These are phyloP conservation scores for Bruguiera gymnorhiza DNA, from an alignment of 345 rosid genomes.

Conservation along the genomic window DNA sequence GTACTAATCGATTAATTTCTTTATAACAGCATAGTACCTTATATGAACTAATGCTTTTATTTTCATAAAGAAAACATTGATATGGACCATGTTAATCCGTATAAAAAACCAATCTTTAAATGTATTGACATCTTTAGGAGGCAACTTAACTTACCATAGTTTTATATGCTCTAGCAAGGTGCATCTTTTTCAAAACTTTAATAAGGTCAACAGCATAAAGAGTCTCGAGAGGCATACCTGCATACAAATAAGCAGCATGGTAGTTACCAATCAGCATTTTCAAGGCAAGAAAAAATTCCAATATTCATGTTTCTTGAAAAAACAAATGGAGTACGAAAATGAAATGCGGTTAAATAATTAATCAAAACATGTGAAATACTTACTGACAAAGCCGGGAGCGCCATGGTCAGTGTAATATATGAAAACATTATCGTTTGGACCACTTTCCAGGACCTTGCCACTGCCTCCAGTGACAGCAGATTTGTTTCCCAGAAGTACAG, in stretches of 20 bases:
- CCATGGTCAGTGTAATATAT: constrained; percentile 70
- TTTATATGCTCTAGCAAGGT: constrained; percentile 35
- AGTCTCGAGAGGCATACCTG: constrained; percentile 40
- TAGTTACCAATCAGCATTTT: neutral
- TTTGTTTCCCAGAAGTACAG: constrained; percentile 53
- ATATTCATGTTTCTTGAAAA: neutral
- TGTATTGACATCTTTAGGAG: too few species aligned
- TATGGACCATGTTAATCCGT: too few species aligned
- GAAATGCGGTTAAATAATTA: neutral
- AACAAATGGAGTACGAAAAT: neutral
- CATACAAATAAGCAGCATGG: neutral
- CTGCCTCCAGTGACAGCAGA: constrained; percentile 57
- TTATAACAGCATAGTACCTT: too few species aligned
- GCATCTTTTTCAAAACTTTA: constrained; percentile 46
- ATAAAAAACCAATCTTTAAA: too few species aligned
- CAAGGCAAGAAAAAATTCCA: neutral
- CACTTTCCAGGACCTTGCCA: constrained; percentile 58
- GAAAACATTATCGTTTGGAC: constrained; percentile 52
- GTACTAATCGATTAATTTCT: too few species aligned
- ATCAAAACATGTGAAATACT: neutral
- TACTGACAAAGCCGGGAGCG: constrained; percentile 41
- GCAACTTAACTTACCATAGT: constrained; percentile 33
- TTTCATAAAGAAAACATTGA: too few species aligned
- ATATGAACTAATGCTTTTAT: too few species aligned
- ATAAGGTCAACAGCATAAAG: constrained; percentile 44